Evolutionary conservation across 2,329 filamentous ascomycete species (phyloP), one percentile per base, ranked within the genome.

Genomic region (Aspergillus sp.): DNA sequence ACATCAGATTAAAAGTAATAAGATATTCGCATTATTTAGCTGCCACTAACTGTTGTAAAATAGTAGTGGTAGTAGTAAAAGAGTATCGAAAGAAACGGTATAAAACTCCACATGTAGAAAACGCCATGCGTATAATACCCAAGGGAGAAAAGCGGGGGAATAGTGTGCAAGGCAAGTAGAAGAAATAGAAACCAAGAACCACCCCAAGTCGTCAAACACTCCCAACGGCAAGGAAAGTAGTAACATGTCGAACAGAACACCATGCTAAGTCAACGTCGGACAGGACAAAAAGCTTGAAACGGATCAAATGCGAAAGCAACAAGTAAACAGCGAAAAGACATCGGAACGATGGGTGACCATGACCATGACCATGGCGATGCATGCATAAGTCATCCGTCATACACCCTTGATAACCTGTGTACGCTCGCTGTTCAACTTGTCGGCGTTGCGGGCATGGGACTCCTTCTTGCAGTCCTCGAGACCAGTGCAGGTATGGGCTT

Each of bases 391-490:
- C 2, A 12, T n/a, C 4, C 12, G 32, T 62, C 79, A 95, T 67
- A 94, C 84, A 52, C 90, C 90, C 72, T 86, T 90, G 73, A 97
- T 93, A 60, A 94, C 89, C 54, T 91, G 85, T 41, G 93, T 98
- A 64, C 91, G 80, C 77, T 98, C 91, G 48, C 83, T 81, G 70
- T 96, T 88, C 64, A 98, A 76, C 73, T 94, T 90, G 55, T 89
- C 86, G 49, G 88, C 87, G 68, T 98, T 98, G 56, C 89, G 83
- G 68, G 94, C 88, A 71, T 95, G 88, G 42, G 88, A 91, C 69
- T 95, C 89, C 76, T 94, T 93, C 79, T 96, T 95, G 79, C 91
- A 96, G 72, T 95, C 87, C 75, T 97, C 93, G 48, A 98, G 76
- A 36, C 89, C 89, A 54, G 80, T 82, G 74, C 93, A 98, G 73